These are phyloP conservation scores for Pichia insulana DNA, from an alignment of 805 yeast species.

Conservation along the genomic window DNA sequence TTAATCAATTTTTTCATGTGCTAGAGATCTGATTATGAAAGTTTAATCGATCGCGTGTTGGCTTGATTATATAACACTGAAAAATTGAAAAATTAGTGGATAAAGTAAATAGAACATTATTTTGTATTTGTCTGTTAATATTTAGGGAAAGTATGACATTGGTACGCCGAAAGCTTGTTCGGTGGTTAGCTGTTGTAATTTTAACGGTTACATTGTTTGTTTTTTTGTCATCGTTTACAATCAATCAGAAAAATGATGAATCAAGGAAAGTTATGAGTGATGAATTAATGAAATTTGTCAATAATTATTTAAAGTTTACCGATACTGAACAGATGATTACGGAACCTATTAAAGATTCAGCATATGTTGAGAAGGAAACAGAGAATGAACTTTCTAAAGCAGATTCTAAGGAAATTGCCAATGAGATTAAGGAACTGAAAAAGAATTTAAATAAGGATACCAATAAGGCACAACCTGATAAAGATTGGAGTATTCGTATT, in stretches of 20 bases:
- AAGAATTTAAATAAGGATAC: slow-evolving; percentile 2
- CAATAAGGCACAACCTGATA: slow-evolving; percentile 18
- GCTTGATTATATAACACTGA: too few relatives aligned
- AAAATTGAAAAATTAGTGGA: too few relatives aligned
- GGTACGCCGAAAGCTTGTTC: too few relatives aligned
- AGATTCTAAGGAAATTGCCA: background rate
- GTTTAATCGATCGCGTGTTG: too few relatives aligned
- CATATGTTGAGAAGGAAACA: slow-evolving; percentile 1
- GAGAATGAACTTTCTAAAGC: slow-evolving; percentile 1
- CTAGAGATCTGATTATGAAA: too few relatives aligned
- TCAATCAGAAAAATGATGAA: background rate
- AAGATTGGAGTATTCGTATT: slow-evolving; percentile 22
- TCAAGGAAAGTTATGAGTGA: background rate
- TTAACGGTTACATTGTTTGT: background rate
- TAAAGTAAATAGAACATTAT: too few relatives aligned
- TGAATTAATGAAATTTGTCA: background rate
- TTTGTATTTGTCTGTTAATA: too few relatives aligned
- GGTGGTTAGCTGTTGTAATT: background rate
- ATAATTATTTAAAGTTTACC: background rate
- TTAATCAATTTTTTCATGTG: too few relatives aligned
- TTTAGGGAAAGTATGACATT: too few relatives aligned
- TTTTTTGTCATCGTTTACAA: background rate
- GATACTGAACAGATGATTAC: background rate
- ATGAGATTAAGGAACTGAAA: background rate
- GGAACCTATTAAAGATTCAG: background rate